Conservation (phyloP, 2,329 filamentous ascomycete genomes). For the Sporothrix curviconia region DNA sequence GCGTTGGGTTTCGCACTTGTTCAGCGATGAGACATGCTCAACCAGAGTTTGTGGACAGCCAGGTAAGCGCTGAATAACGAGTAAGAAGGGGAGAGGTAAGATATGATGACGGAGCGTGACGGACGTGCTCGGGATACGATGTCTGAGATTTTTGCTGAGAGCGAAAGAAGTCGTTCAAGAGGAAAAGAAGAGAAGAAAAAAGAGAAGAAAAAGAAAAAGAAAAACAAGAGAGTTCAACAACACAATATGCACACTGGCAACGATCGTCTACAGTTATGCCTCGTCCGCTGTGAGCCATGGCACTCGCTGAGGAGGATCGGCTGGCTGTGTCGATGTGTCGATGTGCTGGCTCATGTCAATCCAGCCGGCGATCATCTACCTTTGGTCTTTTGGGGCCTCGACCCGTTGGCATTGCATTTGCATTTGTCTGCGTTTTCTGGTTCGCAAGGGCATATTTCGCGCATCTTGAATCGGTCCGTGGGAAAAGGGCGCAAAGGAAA, state of each 20-base stretch:
- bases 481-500: neutral
- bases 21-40: slow-evolving; percentile 28
- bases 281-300: neutral
- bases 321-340: neutral
- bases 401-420: neutral
- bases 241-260: no score
- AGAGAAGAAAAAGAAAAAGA: neutral
- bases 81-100: neutral
- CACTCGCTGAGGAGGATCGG: neutral
- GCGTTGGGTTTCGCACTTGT: slow-evolving; percentile 32
- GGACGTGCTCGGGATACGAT: no score
- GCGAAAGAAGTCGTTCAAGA: neutral
- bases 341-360: neutral
- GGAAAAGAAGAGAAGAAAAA: neutral
- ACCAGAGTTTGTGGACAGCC: slow-evolving; percentile 7
- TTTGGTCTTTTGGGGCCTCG: neutral
- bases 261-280: no score
- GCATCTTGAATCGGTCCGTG: neutral
- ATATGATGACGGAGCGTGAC: no score
- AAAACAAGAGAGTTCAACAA: neutral
- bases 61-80: neutral
- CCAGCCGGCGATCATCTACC: neutral
- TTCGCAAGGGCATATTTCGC: neutral
- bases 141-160: no score
- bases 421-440: neutral